phyloP scores from a whole-genome alignment of 148 eudicot genomes.

The Dysphania ambrosioides region DNA sequence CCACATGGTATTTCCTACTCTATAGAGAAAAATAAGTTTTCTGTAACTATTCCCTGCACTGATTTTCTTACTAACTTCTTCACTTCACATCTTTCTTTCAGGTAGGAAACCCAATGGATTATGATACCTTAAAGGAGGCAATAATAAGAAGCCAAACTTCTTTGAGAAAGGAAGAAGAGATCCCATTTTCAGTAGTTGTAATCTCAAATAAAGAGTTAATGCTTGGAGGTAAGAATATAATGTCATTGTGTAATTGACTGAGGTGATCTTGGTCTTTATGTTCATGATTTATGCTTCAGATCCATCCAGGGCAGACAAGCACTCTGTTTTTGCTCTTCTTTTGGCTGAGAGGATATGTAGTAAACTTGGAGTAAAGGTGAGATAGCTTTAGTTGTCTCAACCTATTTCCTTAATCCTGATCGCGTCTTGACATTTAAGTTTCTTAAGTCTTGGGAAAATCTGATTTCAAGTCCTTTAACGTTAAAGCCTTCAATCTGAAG shows the following conservation, averaged over 20 bases:
- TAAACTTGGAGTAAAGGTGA: conserved; percentile 75
- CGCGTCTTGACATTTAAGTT: neutral
- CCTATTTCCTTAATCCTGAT: conserved; percentile 1
- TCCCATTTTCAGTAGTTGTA: conserved; percentile 76
- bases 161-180: conserved; percentile 45
- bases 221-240: conserved; percentile 55
- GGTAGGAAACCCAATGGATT: conserved; percentile 86
- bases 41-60: neutral
- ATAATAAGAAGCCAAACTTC: conserved; percentile 50
- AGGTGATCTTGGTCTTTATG: conserved; percentile 14
- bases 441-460: neutral
- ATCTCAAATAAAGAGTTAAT: conserved; percentile 67
- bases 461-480: conserved; percentile 4
- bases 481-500: neutral
- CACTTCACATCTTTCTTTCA: conserved; percentile 25
- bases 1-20: conserved; percentile 52
- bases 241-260: conserved; percentile 5
- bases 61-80: conserved; percentile 3
- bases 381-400: neutral
- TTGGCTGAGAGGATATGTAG: conserved; percentile 80
- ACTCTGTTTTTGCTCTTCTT: conserved; percentile 84
- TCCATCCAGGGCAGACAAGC: conserved; percentile 85
- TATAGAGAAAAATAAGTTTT: neutral
- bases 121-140: conserved; percentile 62
- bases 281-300: conserved; percentile 44